phyloP scores from a whole-genome alignment of 1,284 basidiomycete species.

The Anthracocystis panici-leucophaei region DNA sequence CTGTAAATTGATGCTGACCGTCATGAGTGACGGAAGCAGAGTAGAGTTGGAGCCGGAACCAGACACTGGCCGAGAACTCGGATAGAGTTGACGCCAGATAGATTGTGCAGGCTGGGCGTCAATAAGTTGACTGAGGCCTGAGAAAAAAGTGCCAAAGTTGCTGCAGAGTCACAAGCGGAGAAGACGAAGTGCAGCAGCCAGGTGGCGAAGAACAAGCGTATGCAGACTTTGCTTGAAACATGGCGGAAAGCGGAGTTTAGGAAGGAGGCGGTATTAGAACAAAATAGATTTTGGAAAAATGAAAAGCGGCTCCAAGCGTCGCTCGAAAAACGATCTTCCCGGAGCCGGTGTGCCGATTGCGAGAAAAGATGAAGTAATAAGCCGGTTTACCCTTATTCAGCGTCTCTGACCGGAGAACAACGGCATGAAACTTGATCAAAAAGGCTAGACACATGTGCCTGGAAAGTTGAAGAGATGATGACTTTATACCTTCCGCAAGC shows the following conservation, averaged over 20 bases:
- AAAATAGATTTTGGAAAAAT: neutral
- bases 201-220: neutral
- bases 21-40: too few relatives aligned
- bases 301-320: neutral
- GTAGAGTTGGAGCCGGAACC: too few relatives aligned
- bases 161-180: neutral
- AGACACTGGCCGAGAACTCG: neutral
- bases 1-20: too few relatives aligned
- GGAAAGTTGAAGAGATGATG: neutral
- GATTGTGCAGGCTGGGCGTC: constrained; percentile 26
- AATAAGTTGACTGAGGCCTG: constrained; percentile 18
- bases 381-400: too few relatives aligned
- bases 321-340: too few relatives aligned
- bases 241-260: constrained; percentile 40
- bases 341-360: too few relatives aligned
- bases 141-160: constrained; percentile 12
- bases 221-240: constrained; percentile 15
- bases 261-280: constrained; percentile 1
- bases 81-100: neutral
- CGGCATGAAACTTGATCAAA: too few relatives aligned
- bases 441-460: too few relatives aligned
- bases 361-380: too few relatives aligned
- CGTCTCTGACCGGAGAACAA: too few relatives aligned
- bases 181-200: neutral
- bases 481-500: neutral